Conservation (phyloP, 2,329 filamentous ascomycete genomes). For the Venturia pyrina region DNA sequence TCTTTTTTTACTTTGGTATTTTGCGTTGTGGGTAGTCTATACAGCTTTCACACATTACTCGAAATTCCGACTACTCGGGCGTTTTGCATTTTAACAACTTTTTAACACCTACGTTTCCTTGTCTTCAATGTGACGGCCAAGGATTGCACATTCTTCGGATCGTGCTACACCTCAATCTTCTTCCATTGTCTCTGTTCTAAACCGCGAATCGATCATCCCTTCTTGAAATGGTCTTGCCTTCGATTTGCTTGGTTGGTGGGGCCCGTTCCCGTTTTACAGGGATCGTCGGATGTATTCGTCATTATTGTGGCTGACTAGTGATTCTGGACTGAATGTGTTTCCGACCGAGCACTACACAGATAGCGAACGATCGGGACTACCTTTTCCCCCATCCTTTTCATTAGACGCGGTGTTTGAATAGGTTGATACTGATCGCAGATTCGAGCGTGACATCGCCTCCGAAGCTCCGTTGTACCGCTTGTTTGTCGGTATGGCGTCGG, state of each 20-base stretch:
- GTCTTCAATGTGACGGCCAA: no score
- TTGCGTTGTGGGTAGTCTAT: conserved; percentile 3
- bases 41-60: conserved; percentile 1
- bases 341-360: neutral
- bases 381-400: no score
- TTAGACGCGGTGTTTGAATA: no score
- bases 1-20: neutral
- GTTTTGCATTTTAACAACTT: neutral
- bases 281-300: neutral
- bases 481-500: neutral
- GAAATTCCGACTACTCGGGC: neutral
- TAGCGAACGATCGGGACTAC: neutral
- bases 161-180: no score
- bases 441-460: neutral
- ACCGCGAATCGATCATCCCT: neutral
- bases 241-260: neutral
- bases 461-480: no score
- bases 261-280: neutral
- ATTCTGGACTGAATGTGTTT: neutral
- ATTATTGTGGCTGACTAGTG: neutral
- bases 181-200: neutral
- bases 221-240: neutral
- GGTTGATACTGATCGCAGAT: no score
- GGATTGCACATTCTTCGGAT: no score
- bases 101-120: neutral